Percentiles rank a stretch among this genome's conserved stretches.
Evolutionary conservation across 805 yeast species (phyloP).

Genomic region (Wickerhamiella australiensis): DNA sequence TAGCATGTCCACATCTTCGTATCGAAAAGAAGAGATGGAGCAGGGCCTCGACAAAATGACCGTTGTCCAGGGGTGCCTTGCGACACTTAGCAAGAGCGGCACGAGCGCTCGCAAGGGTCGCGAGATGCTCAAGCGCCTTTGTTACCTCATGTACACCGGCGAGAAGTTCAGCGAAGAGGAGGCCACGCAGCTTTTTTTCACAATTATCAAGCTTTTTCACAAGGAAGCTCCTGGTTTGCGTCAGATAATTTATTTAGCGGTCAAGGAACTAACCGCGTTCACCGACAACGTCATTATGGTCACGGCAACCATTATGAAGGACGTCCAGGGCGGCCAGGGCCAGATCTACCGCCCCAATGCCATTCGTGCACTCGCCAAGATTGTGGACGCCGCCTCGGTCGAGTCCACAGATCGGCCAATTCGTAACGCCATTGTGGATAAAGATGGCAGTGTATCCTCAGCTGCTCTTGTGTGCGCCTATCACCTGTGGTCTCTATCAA

Average conservation of each 20-base stretch:
- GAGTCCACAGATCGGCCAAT: conserved; percentile 86
- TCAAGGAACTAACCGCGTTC: conserved; percentile 74
- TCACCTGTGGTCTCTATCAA: conserved; percentile 78
- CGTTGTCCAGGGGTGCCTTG: conserved; percentile 87
- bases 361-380: conserved; percentile 78
- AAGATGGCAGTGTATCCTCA: conserved; percentile 72
- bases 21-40: conserved; percentile 73
- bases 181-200: conserved; percentile 84
- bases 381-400: conserved; percentile 72
- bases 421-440: conserved; percentile 86
- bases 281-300: conserved; percentile 95
- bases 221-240: conserved; percentile 77
- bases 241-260: conserved; percentile 86
- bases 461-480: conserved; percentile 92
- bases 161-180: conserved; percentile 79
- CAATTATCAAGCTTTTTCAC: conserved; percentile 88
- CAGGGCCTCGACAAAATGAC: conserved; percentile 92
- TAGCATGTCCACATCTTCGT: conserved; percentile 66
- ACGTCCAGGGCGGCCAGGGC: conserved; percentile 75
- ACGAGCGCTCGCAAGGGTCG: conserved; percentile 83
- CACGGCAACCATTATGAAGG: conserved; percentile 95
- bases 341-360: conserved; percentile 85
- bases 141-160: conserved; percentile 73
- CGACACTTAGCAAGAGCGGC: conserved; percentile 84
- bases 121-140: conserved; percentile 61